Base-by-base conservation (phyloP, 139 green algal genomes). In the Diplosphaera chodatii region DNA sequence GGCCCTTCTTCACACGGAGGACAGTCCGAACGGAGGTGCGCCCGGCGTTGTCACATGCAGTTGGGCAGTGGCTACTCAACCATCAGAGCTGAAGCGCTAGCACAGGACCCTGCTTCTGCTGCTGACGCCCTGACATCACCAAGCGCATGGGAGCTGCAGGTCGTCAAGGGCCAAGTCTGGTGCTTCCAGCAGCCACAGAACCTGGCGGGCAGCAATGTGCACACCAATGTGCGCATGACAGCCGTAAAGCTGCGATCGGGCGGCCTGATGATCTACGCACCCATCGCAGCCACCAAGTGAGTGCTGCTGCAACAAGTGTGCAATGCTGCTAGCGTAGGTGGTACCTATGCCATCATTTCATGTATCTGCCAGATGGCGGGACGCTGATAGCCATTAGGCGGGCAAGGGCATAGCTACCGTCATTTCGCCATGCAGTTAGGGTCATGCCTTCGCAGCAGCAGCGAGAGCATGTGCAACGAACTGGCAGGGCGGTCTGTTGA, bases 181-280 rank as follows among this genome's bases (percentile, higher is more conserved):
- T 81, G 76, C 0, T 97, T 97, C 77, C 90, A 97, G 71, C 91
- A 97, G 83, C 88, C 89, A 8, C 88, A 92, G 41, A 33, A 25
- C 16, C 73, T 93, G 48, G 89, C 85, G 27, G 69, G 85, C 55
- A 88, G 86, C 74, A 83, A 86, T 55, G 88, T 96, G 22, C 87
- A 83, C 75, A 94, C 89, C 25, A 92, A 89, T 27, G 82, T 92
- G 3, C 84, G 92, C 74, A 96, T 96, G 91, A 92, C 85, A 0
- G 88, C 91, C 30, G 88, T 97, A 48, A 90, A 89, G 64, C 84
- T 97, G 21, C 76, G 86, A 63, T 81, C 59, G 34, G 91, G 88
- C 13, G 88, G 85, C 1, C 83, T 97, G 32, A 92, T 87, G 87
- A 82, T 97, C 56, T 89, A 97, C 66, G 85, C 90, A 0, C 91